Conservation (phyloP, 768 basidiomycete species). For the Termitomyces heimii region DNA sequence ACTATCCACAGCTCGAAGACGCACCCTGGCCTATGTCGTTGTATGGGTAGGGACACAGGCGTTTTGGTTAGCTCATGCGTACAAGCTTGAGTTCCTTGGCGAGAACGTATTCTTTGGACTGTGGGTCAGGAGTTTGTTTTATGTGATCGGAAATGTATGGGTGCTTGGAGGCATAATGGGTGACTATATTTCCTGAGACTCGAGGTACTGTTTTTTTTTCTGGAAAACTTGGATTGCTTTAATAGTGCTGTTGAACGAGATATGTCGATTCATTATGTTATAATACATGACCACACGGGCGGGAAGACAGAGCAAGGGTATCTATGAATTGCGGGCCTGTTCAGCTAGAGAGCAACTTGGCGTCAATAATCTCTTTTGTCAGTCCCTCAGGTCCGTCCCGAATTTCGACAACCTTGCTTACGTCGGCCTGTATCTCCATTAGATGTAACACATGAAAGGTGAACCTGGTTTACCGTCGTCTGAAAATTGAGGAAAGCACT, state of each 20-base stretch:
- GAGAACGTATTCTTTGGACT: slow-evolving; percentile 64
- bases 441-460: not conserved
- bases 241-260: not conserved
- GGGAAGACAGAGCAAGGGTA: slow-evolving; percentile 1
- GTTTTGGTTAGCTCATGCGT: slow-evolving; percentile 89
- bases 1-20: slow-evolving; percentile 43
- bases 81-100: slow-evolving; percentile 84
- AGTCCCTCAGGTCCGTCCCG: slow-evolving; percentile 78
- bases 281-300: not conserved
- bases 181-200: slow-evolving; percentile 10
- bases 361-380: slow-evolving; percentile 66
- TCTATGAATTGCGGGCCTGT: not conserved
- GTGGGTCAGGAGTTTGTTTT: slow-evolving; percentile 75
- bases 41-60: slow-evolving; percentile 81
- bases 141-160: slow-evolving; percentile 77
- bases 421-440: slow-evolving; percentile 48
- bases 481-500: slow-evolving; percentile 80
- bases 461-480: slow-evolving; percentile 46
- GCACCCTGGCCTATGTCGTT: slow-evolving; percentile 32
- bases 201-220: slow-evolving; percentile 3
- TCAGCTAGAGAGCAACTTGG: slow-evolving; percentile 36
- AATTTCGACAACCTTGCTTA: slow-evolving; percentile 77
- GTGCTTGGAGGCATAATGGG: slow-evolving; percentile 61
- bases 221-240: not conserved
- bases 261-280: not conserved